Evolutionary conservation across 139 green algal genomes (phyloP).

Genomic region (Chlorella sp.): DNA sequence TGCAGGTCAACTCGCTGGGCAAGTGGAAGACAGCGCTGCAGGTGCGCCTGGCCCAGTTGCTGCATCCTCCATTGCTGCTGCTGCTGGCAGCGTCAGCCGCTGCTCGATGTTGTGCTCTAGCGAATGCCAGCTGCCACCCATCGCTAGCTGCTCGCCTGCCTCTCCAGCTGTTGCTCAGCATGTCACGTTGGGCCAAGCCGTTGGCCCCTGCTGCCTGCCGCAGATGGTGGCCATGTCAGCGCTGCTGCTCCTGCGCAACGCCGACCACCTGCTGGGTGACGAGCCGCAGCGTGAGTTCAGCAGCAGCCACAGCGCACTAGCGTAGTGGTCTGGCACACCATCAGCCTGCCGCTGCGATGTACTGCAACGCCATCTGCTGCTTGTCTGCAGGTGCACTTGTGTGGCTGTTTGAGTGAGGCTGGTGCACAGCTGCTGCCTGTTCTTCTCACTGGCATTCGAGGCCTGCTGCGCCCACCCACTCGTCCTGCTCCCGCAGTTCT

Average conservation of each 20-base stretch:
- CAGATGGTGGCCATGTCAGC: slow-evolving; percentile 71
- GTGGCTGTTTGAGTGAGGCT: too few relatives aligned
- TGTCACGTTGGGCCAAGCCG: background rate
- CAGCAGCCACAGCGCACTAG: too few relatives aligned
- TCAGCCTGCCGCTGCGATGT: too few relatives aligned
- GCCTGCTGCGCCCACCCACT: background rate
- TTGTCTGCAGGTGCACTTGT: too few relatives aligned
- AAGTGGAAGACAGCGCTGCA: slow-evolving; percentile 75
- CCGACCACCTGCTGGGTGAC: slow-evolving; percentile 48
- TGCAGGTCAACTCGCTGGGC: slow-evolving; percentile 64
- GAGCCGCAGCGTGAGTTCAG: slow-evolving; percentile 15
- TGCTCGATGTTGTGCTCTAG: too few relatives aligned
- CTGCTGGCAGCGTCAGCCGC: background rate
- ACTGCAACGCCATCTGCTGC: too few relatives aligned
- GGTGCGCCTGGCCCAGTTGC: too few relatives aligned
- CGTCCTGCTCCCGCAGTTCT: slow-evolving; percentile 15
- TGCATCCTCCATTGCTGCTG: background rate
- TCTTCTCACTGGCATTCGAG: background rate
- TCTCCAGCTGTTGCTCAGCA: background rate
- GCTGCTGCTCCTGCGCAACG: slow-evolving; percentile 70
- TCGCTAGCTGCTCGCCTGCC: too few relatives aligned
- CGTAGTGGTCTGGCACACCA: too few relatives aligned
- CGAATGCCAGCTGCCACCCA: too few relatives aligned
- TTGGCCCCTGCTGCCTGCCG: too few relatives aligned
- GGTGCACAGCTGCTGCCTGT: too few relatives aligned